Conservation (phyloP, 139 green algal species). For the Chlorella sp. region DNA sequence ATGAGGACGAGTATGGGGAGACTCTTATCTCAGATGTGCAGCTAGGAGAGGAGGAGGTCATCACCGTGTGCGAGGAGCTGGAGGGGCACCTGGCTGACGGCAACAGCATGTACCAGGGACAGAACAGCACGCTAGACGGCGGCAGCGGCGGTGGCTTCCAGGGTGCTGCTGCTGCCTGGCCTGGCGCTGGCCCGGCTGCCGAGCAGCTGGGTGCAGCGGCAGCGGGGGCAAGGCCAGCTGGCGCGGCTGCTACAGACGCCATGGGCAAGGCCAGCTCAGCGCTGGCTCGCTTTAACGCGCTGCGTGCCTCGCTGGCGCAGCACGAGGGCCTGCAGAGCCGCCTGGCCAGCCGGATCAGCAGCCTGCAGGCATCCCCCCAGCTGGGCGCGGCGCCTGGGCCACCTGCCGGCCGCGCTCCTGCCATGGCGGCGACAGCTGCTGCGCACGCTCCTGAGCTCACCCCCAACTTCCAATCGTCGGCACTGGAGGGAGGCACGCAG, state of each 20-base stretch:
- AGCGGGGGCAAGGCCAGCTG: neutral
- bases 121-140: neutral
- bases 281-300: conserved; percentile 33
- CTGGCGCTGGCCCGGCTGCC: neutral
- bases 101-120: neutral
- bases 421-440: no score
- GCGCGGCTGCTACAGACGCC: conserved; percentile 11
- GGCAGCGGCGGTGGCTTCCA: no score
- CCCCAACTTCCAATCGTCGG: neutral
- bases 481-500: neutral
- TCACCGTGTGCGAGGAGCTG: neutral
- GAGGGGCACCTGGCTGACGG: neutral
- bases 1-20: neutral
- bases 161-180: neutral
- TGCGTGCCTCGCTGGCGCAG: neutral
- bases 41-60: neutral
- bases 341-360: neutral
- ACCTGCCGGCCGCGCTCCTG: neutral
- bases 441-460: no score
- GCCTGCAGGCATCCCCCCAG: conserved; percentile 7
- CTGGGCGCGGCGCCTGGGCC: neutral
- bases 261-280: conserved; percentile 12
- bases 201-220: neutral
- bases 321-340: neutral
- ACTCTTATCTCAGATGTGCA: neutral